Evolutionary conservation across 2,329 filamentous ascomycete genomes (phyloP).

Genomic region (Mollisiaceae sp.): DNA sequence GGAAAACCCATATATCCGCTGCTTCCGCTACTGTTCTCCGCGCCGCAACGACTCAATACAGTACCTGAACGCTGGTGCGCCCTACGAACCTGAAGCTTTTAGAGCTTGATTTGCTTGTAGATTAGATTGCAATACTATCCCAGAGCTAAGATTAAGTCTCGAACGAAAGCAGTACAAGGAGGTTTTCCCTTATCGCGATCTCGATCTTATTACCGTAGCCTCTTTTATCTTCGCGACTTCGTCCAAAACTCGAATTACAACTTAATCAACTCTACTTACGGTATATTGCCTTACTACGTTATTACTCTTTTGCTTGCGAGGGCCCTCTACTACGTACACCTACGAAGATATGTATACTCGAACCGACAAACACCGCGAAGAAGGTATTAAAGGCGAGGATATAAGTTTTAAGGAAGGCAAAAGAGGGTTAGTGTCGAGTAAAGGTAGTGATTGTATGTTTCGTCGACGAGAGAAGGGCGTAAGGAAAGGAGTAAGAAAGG

Average conservation of each 20-base stretch:
- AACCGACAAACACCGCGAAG: not conserved
- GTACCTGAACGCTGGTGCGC: too few species aligned
- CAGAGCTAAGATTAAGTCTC: too few species aligned
- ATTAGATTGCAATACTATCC: too few species aligned
- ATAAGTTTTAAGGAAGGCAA: not conserved
- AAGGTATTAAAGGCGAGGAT: not conserved
- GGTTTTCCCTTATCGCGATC: too few species aligned
- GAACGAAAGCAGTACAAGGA: too few species aligned
- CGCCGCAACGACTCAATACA: conserved; percentile 44
- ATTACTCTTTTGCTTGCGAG: not conserved
- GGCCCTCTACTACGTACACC: not conserved
- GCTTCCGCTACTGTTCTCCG: too few species aligned
- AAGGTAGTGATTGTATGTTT: not conserved
- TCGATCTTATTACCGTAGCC: too few species aligned
- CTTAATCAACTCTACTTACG: not conserved
- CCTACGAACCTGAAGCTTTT: too few species aligned
- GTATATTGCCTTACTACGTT: not conserved
- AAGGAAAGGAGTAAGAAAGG: not conserved
- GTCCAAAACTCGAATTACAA: not conserved
- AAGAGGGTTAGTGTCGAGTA: not conserved
- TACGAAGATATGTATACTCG: not conserved
- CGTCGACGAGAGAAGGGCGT: not conserved
- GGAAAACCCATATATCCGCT: too few species aligned
- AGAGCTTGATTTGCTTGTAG: too few species aligned
- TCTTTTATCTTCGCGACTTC: too few species aligned